Conservation (phyloP, 495 filamentous ascomycete genomes). For the Bombardia bombarda region DNA sequence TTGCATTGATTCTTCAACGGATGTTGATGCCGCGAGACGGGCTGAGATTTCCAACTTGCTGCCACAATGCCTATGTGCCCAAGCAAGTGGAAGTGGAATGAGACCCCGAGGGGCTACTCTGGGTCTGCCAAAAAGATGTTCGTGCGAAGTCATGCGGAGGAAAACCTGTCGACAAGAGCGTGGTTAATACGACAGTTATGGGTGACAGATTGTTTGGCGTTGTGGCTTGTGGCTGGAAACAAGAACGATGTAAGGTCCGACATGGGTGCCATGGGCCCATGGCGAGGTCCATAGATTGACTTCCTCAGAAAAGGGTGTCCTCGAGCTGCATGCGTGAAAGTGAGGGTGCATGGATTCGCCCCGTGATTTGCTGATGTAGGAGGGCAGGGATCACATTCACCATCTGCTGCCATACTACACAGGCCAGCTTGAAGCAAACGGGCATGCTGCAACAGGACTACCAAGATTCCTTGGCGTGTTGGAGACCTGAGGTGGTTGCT, state of each 20-base stretch:
- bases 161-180: slow-evolving; percentile 6
- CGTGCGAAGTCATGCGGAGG: slow-evolving; percentile 9
- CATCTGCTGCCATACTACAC: slow-evolving; percentile 1
- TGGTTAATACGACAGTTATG: slow-evolving; percentile 10
- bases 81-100: not conserved
- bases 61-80: not conserved
- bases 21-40: not conserved
- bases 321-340: slow-evolving; percentile 5
- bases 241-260: not conserved
- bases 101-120: not conserved
- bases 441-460: not conserved
- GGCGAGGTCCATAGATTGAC: slow-evolving; percentile 5
- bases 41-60: not conserved
- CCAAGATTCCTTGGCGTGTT: not conserved
- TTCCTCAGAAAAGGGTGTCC: slow-evolving; percentile 4
- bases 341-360: slow-evolving; percentile 6
- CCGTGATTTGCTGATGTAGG: slow-evolving; percentile 10
- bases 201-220: slow-evolving; percentile 5
- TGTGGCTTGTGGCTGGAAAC: slow-evolving; percentile 8
- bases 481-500: too few relatives aligned
- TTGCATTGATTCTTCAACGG: not conserved
- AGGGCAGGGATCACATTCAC: slow-evolving; percentile 6
- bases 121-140: slow-evolving; percentile 11
- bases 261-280: slow-evolving; percentile 5
- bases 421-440: slow-evolving; percentile 2